These are phyloP conservation scores for Pythium utonaiense DNA, from an alignment of 352 stramenopile genomes.

Conservation along the genomic window DNA sequence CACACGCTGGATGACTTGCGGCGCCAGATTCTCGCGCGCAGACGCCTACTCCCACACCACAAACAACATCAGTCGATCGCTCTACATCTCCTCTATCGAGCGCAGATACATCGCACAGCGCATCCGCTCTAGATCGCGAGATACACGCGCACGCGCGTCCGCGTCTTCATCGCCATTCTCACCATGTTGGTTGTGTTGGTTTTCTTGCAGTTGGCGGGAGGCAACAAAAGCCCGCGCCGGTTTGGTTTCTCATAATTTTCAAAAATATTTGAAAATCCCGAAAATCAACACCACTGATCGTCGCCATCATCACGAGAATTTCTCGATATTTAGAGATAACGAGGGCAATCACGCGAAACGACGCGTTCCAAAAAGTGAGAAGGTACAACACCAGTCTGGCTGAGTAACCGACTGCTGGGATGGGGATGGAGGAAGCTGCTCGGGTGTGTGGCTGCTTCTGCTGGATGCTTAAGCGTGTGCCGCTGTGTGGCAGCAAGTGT, in stretches of 20 bases:
- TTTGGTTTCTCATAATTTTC: constrained; percentile 1
- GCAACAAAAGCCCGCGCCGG: constrained; percentile 7
- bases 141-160: background rate
- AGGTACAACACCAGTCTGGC: background rate
- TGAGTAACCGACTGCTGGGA: too few species aligned
- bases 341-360: constrained; percentile 10
- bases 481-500: too few species aligned
- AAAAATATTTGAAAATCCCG: constrained; percentile 8
- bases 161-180: background rate
- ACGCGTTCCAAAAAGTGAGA: background rate
- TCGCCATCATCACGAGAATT: background rate
- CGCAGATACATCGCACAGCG: background rate
- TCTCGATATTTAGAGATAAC: constrained; percentile 4
- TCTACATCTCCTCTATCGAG: constrained; percentile 8
- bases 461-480: too few species aligned
- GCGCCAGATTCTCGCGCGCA: constrained; percentile 64
- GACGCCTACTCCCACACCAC: constrained; percentile 9
- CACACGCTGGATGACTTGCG: constrained; percentile 91
- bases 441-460: too few species aligned
- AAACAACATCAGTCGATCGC: constrained; percentile 12
- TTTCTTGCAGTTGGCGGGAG: constrained; percentile 17
- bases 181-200: constrained; percentile 12
- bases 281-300: background rate
- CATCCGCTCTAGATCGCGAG: background rate
- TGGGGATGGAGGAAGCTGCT: too few species aligned